Base-by-base conservation (phyloP, 2,329 filamentous ascomycete genomes). In the Aspergillus costaricaensis region DNA sequence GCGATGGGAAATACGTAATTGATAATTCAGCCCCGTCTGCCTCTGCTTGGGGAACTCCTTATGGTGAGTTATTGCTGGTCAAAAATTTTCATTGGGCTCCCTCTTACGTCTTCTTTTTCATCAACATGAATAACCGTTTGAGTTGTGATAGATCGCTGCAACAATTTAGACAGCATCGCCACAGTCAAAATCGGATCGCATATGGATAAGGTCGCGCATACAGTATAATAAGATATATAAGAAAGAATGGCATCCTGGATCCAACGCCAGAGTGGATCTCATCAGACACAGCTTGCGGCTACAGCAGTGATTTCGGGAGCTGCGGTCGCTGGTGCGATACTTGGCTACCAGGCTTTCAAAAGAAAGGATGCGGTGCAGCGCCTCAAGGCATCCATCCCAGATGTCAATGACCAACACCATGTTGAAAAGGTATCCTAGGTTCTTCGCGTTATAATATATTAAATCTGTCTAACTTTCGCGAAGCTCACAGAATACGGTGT, bases 371-470 rank as follows among this genome's bases (percentile, higher is more conserved):
- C 81, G 52, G 80, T 88, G 21, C 77, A 82, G 58, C 79, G 85
- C 52, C 69, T 89, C 59, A 88, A 88, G 67, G 82, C 81, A 47
- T 87, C 85, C 1, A 88, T 89, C 62, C 86, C 85, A 21, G 78
- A 79, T n/a, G 66, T 85, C 48, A 76, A 80, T 57, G 79, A 83
- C 38, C 75, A 79, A 39, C 81, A 86, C 70, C 77, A 77, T 64
- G 78, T 83, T 12, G 79, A 80, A 55, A 79, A 79, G 73, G 84
- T 86, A 62, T 57, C 67, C 39, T 36, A 7, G 3, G 4, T 1
- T 10, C 3, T 23, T 38, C 9, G 8, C 36, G 8, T 15, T 59
- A n/a, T 21, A 14, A 6, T 5, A 6, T 30, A 30, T 7, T 19
- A 12, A 2, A n/a, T 15, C 23, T 30, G 47, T 66, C 76, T 83